phyloP scores from a whole-genome alignment of 192 early-diverging fungal species.

The Coemansia sp. region DNA sequence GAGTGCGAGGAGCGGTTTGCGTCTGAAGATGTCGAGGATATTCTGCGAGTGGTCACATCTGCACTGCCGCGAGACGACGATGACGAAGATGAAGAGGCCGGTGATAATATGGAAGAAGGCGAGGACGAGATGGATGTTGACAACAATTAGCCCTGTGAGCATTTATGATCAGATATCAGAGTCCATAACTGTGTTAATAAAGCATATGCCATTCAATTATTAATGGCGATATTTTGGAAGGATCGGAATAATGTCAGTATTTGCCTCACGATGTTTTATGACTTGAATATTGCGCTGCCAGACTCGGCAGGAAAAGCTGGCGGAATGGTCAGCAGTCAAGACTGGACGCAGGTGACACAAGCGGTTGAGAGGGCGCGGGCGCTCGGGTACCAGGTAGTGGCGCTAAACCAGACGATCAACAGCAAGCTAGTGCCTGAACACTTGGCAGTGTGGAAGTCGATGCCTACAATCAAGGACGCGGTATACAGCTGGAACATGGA shows the following conservation, averaged over 20 bases:
- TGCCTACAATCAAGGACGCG: constrained; percentile 19
- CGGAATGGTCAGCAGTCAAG: constrained; percentile 23
- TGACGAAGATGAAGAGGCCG: constrained; percentile 3
- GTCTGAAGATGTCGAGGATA: constrained; percentile 53
- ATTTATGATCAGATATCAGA: background rate
- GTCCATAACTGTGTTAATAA: background rate
- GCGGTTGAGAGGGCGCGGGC: constrained; percentile 36
- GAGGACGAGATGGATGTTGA: constrained; percentile 20
- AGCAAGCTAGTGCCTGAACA: constrained; percentile 34
- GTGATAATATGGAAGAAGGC: constrained; percentile 4
- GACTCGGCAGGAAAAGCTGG: constrained; percentile 34
- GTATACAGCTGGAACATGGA: constrained; percentile 27
- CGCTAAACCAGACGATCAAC: constrained; percentile 43
- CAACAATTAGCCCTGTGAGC: background rate
- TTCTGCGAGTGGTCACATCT: constrained; percentile 53
- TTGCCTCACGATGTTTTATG: constrained; percentile 32
- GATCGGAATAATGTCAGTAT: background rate
- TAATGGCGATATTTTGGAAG: background rate
- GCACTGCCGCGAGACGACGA: constrained; percentile 50
- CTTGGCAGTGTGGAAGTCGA: constrained; percentile 29
- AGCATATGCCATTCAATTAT: background rate
- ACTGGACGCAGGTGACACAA: constrained; percentile 42
- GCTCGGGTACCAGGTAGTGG: constrained; percentile 43
- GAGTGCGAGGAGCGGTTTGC: constrained; percentile 68
- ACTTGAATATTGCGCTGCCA: constrained; percentile 51